Evolutionary conservation across 768 basidiomycete species (phyloP), one percentile per base, ranked within the genome.

Genomic region (Leccinum truebloodii): DNA sequence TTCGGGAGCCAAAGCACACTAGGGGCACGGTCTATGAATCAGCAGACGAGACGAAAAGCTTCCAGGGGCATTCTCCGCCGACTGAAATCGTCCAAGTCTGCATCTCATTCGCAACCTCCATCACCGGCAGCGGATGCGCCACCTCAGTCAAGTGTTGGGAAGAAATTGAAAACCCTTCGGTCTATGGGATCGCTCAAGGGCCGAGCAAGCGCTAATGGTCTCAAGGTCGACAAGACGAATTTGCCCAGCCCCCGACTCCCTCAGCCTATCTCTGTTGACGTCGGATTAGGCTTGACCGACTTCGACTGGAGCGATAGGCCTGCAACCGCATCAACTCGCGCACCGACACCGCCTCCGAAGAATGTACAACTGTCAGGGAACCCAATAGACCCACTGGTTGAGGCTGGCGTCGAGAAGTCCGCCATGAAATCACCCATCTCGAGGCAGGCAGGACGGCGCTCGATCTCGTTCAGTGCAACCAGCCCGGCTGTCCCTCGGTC

Each of bases 111-210:
- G 16, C 79, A 79, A 51, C 79, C 81, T 57, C 78, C 78, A n/a
- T 78, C 77, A 14, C 73, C 79, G 7, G 70, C 75, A 32, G 75
- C 80, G 24, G 78, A 83, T 60, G 68, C 72, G 24, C 66, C 67
- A 46, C 55, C 80, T 7, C 70, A 67, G 18, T 69, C 68, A 12
- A 67, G 61, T 26, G 62, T 74, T 10, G 79, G 73, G 30, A 88
- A 81, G 73, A 84, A 78, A 69, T 75, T 93, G 62, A 92, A 91
- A 72, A 88, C 81, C 7, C 76, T 93, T 60, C 84, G 88, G 20
- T 93, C 91, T 3, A 91, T 93, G 87, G 83, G 90, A 34, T 93
- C 91, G 14, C 77, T 93, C 48, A 88, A 87, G 68, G 82, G 86
- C 26, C 85, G 79, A 67, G 63, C 71, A 37, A 60, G 57, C 26